phyloP scores from a whole-genome alignment of 2,329 filamentous ascomycete species.

The Coleophoma cylindrospora region DNA sequence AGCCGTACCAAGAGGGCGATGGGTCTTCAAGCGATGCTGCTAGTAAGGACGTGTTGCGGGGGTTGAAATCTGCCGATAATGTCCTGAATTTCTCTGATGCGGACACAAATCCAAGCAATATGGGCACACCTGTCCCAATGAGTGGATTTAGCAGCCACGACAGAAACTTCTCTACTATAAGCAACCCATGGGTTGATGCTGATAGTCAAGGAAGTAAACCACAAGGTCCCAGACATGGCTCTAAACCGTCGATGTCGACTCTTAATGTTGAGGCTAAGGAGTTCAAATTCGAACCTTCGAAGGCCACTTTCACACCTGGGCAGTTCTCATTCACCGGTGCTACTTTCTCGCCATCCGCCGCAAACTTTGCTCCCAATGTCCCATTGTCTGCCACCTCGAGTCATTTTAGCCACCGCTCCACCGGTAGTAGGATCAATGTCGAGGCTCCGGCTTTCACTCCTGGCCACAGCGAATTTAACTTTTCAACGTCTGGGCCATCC shows the following conservation, averaged over 20 bases:
- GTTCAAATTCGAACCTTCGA: constrained; percentile 65
- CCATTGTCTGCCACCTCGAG: constrained; percentile 30
- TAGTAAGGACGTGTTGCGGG: constrained; percentile 10
- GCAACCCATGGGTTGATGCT: constrained; percentile 59
- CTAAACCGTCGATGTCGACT: constrained; percentile 68
- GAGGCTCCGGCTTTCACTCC: constrained; percentile 69
- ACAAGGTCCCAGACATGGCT: constrained; percentile 52
- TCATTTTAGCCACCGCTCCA: constrained; percentile 20
- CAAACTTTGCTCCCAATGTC: constrained; percentile 13
- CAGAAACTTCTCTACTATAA: constrained; percentile 48
- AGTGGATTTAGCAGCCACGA: constrained; percentile 48
- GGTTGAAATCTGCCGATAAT: constrained; percentile 4
- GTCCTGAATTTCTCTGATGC: constrained; percentile 56
- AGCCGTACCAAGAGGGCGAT: constrained; percentile 55
- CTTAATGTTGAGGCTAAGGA: constrained; percentile 87
- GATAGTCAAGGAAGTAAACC: constrained; percentile 31
- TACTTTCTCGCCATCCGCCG: constrained; percentile 40
- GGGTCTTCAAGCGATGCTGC: constrained; percentile 29
- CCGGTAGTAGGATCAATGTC: constrained; percentile 55
- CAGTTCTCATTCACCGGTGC: constrained; percentile 44
- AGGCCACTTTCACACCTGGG: constrained; percentile 41
- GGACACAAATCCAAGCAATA: constrained; percentile 69
- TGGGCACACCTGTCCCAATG: constrained; percentile 56
- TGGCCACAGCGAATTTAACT: constrained; percentile 58
- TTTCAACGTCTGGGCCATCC: constrained; percentile 59